phyloP scores from a whole-genome alignment of 2,329 filamentous ascomycete species.

The Bipolaris victoriae region DNA sequence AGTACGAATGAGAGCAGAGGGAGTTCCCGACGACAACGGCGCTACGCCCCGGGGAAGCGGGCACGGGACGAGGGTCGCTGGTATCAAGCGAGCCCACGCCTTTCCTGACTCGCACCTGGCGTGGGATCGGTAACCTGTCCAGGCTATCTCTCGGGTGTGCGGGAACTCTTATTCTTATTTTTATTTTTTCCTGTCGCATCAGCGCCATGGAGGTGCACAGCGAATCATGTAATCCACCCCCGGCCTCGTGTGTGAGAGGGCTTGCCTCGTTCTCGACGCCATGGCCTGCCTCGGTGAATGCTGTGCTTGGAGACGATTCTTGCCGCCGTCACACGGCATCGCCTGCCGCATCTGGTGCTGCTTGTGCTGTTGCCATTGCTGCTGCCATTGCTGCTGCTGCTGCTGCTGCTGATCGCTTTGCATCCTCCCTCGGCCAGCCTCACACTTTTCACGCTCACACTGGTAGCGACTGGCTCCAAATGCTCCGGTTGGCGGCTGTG shows the following conservation, averaged over 20 bases:
- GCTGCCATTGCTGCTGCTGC: not conserved
- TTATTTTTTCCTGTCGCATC: slow-evolving; percentile 23
- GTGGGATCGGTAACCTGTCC: slow-evolving; percentile 30
- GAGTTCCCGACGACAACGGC: slow-evolving; percentile 6
- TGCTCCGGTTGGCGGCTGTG: slow-evolving; percentile 23
- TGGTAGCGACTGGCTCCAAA: slow-evolving; percentile 19
- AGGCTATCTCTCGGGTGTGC: slow-evolving; percentile 32
- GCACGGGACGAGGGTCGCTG: slow-evolving; percentile 21
- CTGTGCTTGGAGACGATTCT: slow-evolving; percentile 27
- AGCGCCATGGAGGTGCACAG: slow-evolving; percentile 30
- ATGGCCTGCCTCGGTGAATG: slow-evolving; percentile 26
- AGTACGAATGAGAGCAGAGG: slow-evolving; percentile 15
- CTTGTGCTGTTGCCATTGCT: not conserved
- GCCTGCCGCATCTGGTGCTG: not conserved
- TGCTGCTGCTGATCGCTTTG: too few relatives aligned
- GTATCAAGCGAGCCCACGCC: slow-evolving; percentile 31
- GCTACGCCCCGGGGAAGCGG: slow-evolving; percentile 40
- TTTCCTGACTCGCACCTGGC: slow-evolving; percentile 29
- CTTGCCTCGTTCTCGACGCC: slow-evolving; percentile 21
- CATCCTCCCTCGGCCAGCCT: slow-evolving; percentile 18
- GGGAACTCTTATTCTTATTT: slow-evolving; percentile 34
- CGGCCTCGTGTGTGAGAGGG: slow-evolving; percentile 14
- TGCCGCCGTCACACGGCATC: slow-evolving; percentile 31
- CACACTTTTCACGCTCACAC: not conserved
- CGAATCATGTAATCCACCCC: slow-evolving; percentile 41